Base-by-base conservation (phyloP, 2,329 filamentous ascomycete species). In the Metarhizium robertsii region DNA sequence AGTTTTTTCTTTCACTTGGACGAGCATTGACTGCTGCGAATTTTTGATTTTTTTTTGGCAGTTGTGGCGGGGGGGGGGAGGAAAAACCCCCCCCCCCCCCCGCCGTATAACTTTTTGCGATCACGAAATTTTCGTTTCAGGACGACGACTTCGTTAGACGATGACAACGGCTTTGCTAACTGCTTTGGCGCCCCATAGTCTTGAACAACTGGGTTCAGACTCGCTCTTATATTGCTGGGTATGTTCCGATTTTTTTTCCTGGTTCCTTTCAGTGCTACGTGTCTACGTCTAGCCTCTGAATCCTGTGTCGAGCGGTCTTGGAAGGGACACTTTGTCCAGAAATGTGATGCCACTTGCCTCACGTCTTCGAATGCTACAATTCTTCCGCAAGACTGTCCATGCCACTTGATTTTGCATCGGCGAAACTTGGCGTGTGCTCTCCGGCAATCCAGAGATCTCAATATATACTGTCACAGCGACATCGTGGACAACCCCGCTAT, bases 161-260 rank as follows among this genome's bases (percentile, higher is more conserved):
- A 30, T 36, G 4, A 8, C 18, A 30, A 52, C 16, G 52, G 45
- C 36, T 38, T 11, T 42, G 14, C 52, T 16, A 42, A 38, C 16
- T 30, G 14, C 20, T 10, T 18, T 11, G 40, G 16, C 50, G 34
- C 20, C 32, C 32, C 54, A 48, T 65, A 84, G 81, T 85, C 64
- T 79, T 88, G 62, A 84, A 88, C 77, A 79, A 75, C 75, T 88
- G 82, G 82, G 75, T 86, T 66, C 77, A 77, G 69, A 87, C 84
- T 67, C 83, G 85, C 68, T 88, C 84, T 75, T 92, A 92, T 78
- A 84, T 92, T 67, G 76, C 85, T 75, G 88, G 88, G 87, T 91
- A 85, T 71, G 87, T 55, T 18, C 2, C 6, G 42, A 20, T 45
- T 20, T 25, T 47, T 48, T 38, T 45, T 38, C 48, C 4, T 2